These are phyloP conservation scores for Ogataea paraovalis DNA, from an alignment of 805 yeast genomes.

Conservation along the genomic window DNA sequence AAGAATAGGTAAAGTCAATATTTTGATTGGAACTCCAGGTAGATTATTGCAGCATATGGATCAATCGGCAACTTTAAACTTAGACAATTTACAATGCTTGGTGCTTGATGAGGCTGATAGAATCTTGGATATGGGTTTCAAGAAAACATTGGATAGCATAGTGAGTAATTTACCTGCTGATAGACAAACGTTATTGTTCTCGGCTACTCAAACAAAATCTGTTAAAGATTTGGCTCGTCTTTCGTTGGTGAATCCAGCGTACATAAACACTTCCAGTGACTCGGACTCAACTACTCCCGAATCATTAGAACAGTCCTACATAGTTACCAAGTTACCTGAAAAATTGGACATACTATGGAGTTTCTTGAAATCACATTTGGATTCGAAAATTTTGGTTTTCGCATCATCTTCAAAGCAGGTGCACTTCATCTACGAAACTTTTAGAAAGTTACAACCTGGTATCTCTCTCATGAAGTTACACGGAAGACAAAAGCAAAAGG, in stretches of 20 bases:
- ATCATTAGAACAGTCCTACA: constrained; percentile 77
- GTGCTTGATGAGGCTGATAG: constrained; percentile 92
- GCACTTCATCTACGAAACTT: constrained; percentile 82
- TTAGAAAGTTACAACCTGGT: constrained; percentile 88
- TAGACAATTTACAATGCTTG: constrained; percentile 68
- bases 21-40: constrained; percentile 89
- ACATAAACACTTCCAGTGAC: constrained; percentile 42
- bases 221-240: constrained; percentile 79
- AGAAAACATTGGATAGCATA: constrained; percentile 75
- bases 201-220: constrained; percentile 86
- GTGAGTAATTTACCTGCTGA: constrained; percentile 71
- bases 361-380: constrained; percentile 77
- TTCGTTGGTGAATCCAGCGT: constrained; percentile 61
- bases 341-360: constrained; percentile 85
- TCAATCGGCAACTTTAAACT: constrained; percentile 77
- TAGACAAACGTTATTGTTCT: constrained; percentile 79
- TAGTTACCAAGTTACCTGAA: constrained; percentile 66
- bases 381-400: constrained; percentile 76
- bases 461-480: constrained; percentile 80
- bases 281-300: constrained; percentile 59
- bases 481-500: constrained; percentile 88
- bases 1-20: constrained; percentile 73
- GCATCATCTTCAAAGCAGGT: constrained; percentile 88
- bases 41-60: constrained; percentile 86
- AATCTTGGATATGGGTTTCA: constrained; percentile 91